phyloP scores from a whole-genome alignment of 768 basidiomycete species.

The Auriscalpium vulgare region DNA sequence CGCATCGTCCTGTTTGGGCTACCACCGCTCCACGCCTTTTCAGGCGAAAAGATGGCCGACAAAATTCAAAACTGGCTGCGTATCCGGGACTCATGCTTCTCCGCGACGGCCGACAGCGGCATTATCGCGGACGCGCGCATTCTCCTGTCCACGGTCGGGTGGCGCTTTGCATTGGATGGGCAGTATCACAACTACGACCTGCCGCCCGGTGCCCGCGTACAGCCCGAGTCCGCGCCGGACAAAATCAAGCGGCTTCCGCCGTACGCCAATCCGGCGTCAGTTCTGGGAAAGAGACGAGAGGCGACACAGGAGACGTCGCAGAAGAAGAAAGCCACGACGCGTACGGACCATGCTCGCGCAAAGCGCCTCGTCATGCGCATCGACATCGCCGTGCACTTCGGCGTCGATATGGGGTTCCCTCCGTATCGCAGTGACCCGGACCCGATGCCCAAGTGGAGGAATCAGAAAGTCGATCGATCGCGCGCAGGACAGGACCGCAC shows the following conservation, averaged over 20 bases:
- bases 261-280: no score
- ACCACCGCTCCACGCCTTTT: neutral
- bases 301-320: no score
- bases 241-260: neutral
- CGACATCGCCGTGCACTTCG: neutral
- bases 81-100: neutral
- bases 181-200: neutral
- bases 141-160: neutral
- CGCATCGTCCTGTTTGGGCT: neutral
- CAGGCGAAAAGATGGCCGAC: neutral
- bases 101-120: neutral
- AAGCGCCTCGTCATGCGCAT: neutral
- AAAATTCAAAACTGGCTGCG: neutral
- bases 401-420: neutral
- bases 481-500: neutral
- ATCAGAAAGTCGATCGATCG: neutral
- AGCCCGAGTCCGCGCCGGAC: neutral
- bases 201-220: neutral
- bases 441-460: neutral
- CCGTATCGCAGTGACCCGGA: neutral
- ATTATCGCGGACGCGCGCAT: neutral
- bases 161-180: neutral
- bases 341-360: neutral
- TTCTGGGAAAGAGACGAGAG: no score
- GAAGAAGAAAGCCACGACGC: neutral